Evolutionary conservation across 257 asterid genomes (phyloP).

Genomic region (Avicennia marina): DNA sequence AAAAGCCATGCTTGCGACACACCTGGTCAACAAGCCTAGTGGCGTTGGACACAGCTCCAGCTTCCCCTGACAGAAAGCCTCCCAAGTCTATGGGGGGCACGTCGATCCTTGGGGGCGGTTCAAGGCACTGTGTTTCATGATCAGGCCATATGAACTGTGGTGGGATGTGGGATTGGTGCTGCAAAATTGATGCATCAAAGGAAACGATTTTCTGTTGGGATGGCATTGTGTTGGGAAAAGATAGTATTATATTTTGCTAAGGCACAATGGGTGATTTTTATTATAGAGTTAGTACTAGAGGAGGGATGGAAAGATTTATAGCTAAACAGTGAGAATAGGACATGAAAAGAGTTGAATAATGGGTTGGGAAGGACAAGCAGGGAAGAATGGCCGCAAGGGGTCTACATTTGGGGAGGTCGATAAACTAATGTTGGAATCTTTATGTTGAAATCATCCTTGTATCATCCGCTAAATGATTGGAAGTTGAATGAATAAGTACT

Average conservation of each 20-base stretch:
- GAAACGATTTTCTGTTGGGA: too few relatives aligned
- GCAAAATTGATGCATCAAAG: too few relatives aligned
- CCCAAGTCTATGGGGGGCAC: slow-evolving; percentile 64
- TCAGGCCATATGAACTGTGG: slow-evolving; percentile 87
- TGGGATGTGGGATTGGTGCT: slow-evolving; percentile 44
- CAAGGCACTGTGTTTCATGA: slow-evolving; percentile 69
- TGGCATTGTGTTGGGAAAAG: too few relatives aligned
- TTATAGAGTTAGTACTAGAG: background rate
- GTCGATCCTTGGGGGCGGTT: slow-evolving; percentile 30
- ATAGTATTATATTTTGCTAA: too few relatives aligned
- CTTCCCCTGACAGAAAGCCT: slow-evolving; percentile 65
- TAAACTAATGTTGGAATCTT: slow-evolving; percentile 34
- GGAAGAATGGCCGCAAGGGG: slow-evolving; percentile 25
- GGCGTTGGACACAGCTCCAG: slow-evolving; percentile 36
- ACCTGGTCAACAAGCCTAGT: slow-evolving; percentile 59
- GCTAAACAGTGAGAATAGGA: slow-evolving; percentile 21
- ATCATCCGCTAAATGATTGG: slow-evolving; percentile 28
- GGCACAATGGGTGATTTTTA: background rate
- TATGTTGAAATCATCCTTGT: slow-evolving; percentile 15
- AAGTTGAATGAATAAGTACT: slow-evolving; percentile 11
- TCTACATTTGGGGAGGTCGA: slow-evolving; percentile 40
- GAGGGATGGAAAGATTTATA: background rate
- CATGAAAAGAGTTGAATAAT: slow-evolving; percentile 25
- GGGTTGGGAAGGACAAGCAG: slow-evolving; percentile 28
- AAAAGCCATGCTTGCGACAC: slow-evolving; percentile 63